Conservation (phyloP, 1,139 yeast genomes). For the Lizanozyma gosingica region DNA sequence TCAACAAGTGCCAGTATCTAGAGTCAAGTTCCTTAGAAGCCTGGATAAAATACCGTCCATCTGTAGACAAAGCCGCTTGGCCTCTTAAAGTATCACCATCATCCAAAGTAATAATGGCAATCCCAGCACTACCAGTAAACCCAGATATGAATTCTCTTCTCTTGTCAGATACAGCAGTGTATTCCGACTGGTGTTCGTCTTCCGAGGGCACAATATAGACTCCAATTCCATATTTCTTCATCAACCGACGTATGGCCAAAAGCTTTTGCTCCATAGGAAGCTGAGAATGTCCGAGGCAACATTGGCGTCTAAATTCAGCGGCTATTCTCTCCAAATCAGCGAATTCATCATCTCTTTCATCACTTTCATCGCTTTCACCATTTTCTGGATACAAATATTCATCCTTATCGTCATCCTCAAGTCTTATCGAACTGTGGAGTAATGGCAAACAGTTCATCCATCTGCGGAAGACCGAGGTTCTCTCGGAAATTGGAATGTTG, state of each 20-base stretch:
- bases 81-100: constrained; percentile 22
- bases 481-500: no score
- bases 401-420: no score
- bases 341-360: no score
- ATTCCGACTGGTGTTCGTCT: constrained; percentile 52
- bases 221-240: constrained; percentile 34
- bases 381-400: no score
- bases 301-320: no score
- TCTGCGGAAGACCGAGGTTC: no score
- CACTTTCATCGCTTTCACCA: no score
- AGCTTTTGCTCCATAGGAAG: not conserved
- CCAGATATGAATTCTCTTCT: constrained; percentile 44
- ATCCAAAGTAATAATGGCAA: constrained; percentile 40
- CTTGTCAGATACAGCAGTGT: constrained; percentile 42
- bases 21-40: constrained; percentile 82
- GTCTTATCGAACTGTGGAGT: no score
- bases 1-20: constrained; percentile 70
- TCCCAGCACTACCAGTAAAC: constrained; percentile 52
- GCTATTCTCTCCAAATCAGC: no score
- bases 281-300: no score
- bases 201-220: constrained; percentile 52
- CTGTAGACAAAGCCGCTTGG: constrained; percentile 44
- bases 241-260: constrained; percentile 17
- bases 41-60: constrained; percentile 62
- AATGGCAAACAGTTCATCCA: no score